These are phyloP conservation scores for Salix suchowensis DNA, from an alignment of 345 rosid genomes.

Conservation along the genomic window DNA sequence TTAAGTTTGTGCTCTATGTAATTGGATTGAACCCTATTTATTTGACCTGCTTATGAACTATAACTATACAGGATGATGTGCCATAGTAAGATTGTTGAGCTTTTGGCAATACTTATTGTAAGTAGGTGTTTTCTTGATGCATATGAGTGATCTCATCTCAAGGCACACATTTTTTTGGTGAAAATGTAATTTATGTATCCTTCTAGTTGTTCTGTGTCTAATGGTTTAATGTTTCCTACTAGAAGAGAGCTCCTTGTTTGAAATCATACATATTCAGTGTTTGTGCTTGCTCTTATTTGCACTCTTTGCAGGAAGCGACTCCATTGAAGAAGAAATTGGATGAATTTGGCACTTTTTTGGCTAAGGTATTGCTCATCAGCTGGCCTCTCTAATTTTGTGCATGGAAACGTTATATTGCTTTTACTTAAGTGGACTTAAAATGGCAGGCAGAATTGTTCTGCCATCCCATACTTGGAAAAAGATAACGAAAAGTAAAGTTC, in stretches of 20 bases:
- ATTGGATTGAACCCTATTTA: background rate
- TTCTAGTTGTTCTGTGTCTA: background rate
- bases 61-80: background rate
- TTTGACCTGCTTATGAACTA: background rate
- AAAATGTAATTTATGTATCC: background rate
- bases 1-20: constrained; percentile 1
- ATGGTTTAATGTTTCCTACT: background rate
- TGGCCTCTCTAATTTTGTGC: background rate
- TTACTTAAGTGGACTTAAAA: background rate
- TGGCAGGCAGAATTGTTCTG: background rate
- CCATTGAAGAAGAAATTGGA: constrained; percentile 97
- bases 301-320: constrained; percentile 70
- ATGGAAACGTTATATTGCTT: background rate
- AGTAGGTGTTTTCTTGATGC: background rate
- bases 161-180: background rate
- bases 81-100: background rate
- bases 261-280: background rate
- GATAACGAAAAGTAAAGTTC: background rate
- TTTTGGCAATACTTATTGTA: background rate
- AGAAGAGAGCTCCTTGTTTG: background rate
- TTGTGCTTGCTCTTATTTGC: constrained; percentile 5
- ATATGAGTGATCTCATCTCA: background rate
- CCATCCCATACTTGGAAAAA: background rate
- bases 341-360: constrained; percentile 96
- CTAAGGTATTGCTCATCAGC: constrained; percentile 54